Base-by-base conservation (phyloP, 805 yeast species). In the Cyberlindnera americana region DNA sequence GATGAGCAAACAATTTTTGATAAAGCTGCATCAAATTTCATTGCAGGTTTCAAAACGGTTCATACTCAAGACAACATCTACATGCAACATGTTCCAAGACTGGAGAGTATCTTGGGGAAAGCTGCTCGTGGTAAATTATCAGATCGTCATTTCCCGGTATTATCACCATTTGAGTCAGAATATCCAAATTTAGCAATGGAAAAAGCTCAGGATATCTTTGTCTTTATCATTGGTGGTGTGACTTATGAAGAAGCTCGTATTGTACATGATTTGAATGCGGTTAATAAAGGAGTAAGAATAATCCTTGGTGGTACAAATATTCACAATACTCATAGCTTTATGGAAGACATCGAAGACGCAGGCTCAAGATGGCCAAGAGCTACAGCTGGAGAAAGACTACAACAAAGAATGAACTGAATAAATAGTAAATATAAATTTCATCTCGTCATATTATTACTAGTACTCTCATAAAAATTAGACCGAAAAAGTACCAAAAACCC, bases 211-310 rank as follows among this genome's bases (percentile, higher is more conserved):
- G 90, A 84, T 50, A 66, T 85, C n/a, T 71, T 85, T 4, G 66
- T 85, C 1, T 85, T 79, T 56, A 63, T 84, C 37, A 77, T 87
- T 37, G 98, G 97, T 6, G 99, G 99, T 13, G 83, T 76, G 2
- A 91, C 98, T 1, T 88, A 78, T 57, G 98, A 91, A 60, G 99
- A 93, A 59, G 86, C 95, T 0, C 74, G 96, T 46, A 63, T 89
- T 18, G 78, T 90, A 5, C 78, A 83, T 39, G 85, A 88, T 45
- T 69, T 89, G 47, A 81, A 83, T 54, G 63, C 63, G 21, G 66
- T 76, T 18, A 53, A 58, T 29, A 74, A 73, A 25, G 77, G 75
- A 9, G 70, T 84, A 32, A 75, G 87, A 47, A 67, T 86, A 13
- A 70, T 88, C 1, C 64, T 90, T n/a, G 99, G 99, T 8, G 89